Conservation (phyloP, 2,329 filamentous ascomycete species). For the Apiospora pterosperma region DNA sequence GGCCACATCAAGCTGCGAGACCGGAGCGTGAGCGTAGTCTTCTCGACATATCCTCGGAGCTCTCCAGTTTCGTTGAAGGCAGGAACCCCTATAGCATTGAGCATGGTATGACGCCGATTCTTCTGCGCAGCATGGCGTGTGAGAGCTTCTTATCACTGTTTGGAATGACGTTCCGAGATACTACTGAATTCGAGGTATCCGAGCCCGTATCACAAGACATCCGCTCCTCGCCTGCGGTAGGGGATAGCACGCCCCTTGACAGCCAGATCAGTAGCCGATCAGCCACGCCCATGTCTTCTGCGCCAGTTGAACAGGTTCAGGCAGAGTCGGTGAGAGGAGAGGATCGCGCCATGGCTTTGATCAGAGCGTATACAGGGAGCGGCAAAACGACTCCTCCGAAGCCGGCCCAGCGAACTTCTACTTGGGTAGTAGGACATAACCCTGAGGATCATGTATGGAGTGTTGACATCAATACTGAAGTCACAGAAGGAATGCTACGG, state of each 20-base stretch:
- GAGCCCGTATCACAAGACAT: background rate
- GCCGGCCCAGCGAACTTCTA: slow-evolving; percentile 20
- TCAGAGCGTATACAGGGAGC: slow-evolving; percentile 27
- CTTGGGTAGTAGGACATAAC: slow-evolving; percentile 23
- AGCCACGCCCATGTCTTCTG: slow-evolving; percentile 15
- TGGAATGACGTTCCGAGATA: slow-evolving; percentile 18
- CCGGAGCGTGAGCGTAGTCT: slow-evolving; percentile 11
- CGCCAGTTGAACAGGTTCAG: slow-evolving; percentile 13
- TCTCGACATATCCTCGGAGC: slow-evolving; percentile 15
- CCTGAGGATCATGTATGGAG: slow-evolving; percentile 25
- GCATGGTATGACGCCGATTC: slow-evolving; percentile 6
- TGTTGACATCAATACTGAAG: slow-evolving; percentile 22
- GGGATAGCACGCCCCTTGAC: slow-evolving; percentile 17
- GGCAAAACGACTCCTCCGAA: slow-evolving; percentile 21
- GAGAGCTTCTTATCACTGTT: slow-evolving; percentile 25
- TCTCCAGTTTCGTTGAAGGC: slow-evolving; percentile 11
- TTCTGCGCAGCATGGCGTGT: slow-evolving; percentile 21
- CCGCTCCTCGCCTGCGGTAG: background rate
- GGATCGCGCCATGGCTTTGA: slow-evolving; percentile 23
- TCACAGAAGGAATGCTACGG: slow-evolving; percentile 20
- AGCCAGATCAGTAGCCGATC: slow-evolving; percentile 22
- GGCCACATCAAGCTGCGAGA: slow-evolving; percentile 10
- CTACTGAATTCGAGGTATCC: background rate
- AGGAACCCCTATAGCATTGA: slow-evolving; percentile 8
- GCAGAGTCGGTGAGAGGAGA: slow-evolving; percentile 15